Conservation (phyloP, 2,329 filamentous ascomycete genomes). For the Trichoderma atrobrunneum region DNA sequence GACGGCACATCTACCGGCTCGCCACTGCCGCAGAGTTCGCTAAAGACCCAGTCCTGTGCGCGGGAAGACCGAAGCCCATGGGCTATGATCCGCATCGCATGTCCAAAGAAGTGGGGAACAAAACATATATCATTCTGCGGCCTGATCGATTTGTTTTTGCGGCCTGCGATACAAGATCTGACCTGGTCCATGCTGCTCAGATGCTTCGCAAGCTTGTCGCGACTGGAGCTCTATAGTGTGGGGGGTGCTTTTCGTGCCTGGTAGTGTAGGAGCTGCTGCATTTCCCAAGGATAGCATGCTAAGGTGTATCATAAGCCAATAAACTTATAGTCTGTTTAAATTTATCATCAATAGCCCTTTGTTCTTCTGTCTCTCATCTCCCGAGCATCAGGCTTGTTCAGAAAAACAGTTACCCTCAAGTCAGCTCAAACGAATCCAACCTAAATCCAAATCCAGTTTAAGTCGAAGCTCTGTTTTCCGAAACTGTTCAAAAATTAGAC, state of each 20-base stretch:
- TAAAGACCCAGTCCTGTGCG: neutral
- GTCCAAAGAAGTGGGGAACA: neutral
- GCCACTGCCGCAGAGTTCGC: slow-evolving; percentile 11
- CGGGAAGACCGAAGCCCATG: slow-evolving; percentile 8
- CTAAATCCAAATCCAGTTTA: no score
- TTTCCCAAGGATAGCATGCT: neutral
- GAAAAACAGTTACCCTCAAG: neutral
- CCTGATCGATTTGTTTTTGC: slow-evolving; percentile 22
- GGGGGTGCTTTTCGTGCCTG: neutral
- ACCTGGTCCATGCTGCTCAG: neutral
- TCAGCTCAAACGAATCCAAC: neutral
- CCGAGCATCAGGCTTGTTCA: neutral
- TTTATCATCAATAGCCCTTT: neutral
- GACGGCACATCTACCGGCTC: neutral
- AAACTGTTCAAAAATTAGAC: no score
- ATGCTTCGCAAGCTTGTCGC: neutral
- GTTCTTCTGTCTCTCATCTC: no score
- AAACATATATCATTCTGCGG: slow-evolving; percentile 16
- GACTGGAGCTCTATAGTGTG: neutral
- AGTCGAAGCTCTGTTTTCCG: no score
- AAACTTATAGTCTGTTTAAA: neutral
- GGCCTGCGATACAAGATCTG: neutral
- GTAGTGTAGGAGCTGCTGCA: neutral
- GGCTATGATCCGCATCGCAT: slow-evolving; percentile 9
- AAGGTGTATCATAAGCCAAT: neutral